Evolutionary conservation across 2,329 filamentous ascomycete genomes (phyloP), one percentile per base, ranked within the genome.

Genomic region (Xylaria sp.): DNA sequence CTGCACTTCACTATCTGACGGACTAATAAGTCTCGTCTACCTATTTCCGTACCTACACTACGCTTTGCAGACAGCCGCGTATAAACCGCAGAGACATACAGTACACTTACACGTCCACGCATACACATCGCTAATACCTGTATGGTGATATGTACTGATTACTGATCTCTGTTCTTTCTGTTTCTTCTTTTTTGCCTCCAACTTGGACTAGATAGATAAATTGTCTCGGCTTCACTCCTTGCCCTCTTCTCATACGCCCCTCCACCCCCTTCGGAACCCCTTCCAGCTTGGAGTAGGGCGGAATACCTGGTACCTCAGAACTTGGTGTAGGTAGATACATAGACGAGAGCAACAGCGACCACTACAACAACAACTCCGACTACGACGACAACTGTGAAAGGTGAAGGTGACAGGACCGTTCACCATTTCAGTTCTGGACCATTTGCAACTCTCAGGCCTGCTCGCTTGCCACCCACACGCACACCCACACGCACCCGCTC

Each of bases 351-450:
- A 46, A 25, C 52, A 39, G 12, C 46, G 20, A 28, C 56, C 31
- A 48, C 20, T 23, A 25, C 46, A 1, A 28, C 56, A 58, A 48
- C n/a, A 41, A 41, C 39, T 5, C 2, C 39, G 4, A 41, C 39
- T 15, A 41, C 12, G 15, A 25, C 46, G 20, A 28, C 56, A 58
- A 48, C 34, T 15, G 37, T 41, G 37, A 41, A 41, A 57, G 37
- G 56, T 57, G 37, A 57, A 41, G 37, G 55, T 66, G 66, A 71
- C 63, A 41, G 58, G 44, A 62, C 56, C 18, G 68, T 61, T 70
- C 65, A 70, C 67, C 56, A 58, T 46, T 46, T 44, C 15, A 55
- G 28, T 31, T 6, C 23, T 37, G 28, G 13, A n/a, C 28, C 18
- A 18, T 25, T n/a, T 28, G 28, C 28, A 28, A 28, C 28, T 28